Evolutionary conservation across 306 rosid genomes (phyloP).

Genomic region (Crotalaria pallida): DNA sequence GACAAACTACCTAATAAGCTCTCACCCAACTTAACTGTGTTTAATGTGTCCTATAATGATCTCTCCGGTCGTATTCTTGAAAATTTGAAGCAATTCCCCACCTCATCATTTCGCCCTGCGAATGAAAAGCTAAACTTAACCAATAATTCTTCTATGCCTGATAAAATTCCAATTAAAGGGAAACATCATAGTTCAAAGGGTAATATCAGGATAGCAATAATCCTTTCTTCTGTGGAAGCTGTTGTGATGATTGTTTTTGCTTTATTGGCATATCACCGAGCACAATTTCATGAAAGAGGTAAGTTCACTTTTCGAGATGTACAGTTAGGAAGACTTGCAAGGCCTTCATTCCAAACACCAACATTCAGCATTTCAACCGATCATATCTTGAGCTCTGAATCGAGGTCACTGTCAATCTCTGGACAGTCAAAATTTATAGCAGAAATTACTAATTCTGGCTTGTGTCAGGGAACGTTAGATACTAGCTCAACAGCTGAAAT

Average conservation of each 20-base stretch:
- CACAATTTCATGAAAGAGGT: slow-evolving; percentile 73
- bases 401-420: slow-evolving; percentile 71
- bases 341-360: slow-evolving; percentile 70
- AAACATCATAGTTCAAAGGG: slow-evolving; percentile 51
- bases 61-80: slow-evolving; percentile 71
- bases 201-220: slow-evolving; percentile 84
- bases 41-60: slow-evolving; percentile 82
- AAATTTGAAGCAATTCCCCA: no score
- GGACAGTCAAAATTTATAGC: slow-evolving; percentile 63
- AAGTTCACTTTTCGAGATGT: slow-evolving; percentile 59
- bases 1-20: slow-evolving; percentile 77
- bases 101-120: no score
- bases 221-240: slow-evolving; percentile 86
- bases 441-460: slow-evolving; percentile 59
- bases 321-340: slow-evolving; percentile 52
- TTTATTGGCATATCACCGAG: slow-evolving; percentile 78
- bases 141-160: slow-evolving; percentile 48
- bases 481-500: slow-evolving; percentile 52
- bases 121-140: no score
- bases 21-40: slow-evolving; percentile 51
- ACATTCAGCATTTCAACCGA: slow-evolving; percentile 83
- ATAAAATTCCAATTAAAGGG: slow-evolving; percentile 22
- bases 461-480: slow-evolving; percentile 47
- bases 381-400: slow-evolving; percentile 71
- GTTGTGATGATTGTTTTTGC: slow-evolving; percentile 83